A percentile compares a stretch with the other conserved stretches of the same genome.
These are phyloP conservation scores for Penicillium longicatenatum DNA, from an alignment of 495 filamentous ascomycete genomes.

Conservation along the genomic window DNA sequence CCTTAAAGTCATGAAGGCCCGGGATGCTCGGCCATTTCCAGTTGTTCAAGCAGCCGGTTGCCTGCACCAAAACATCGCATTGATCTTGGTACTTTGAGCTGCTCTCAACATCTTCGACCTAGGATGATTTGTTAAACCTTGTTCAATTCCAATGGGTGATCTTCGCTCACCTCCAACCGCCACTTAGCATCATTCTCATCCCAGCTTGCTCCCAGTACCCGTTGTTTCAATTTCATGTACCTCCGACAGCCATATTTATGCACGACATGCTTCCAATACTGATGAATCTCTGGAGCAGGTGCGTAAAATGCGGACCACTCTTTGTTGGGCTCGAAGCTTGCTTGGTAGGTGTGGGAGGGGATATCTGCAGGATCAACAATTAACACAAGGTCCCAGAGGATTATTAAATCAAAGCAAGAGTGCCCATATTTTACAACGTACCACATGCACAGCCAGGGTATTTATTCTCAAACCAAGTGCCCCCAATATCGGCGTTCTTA, in stretches of 20 bases:
- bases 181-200: slow-evolving; percentile 44
- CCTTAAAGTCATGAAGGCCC: slow-evolving; percentile 55
- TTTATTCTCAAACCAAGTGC: slow-evolving; percentile 72
- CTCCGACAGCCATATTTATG: slow-evolving; percentile 45
- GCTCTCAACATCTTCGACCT: slow-evolving; percentile 44
- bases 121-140: neutral
- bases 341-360: slow-evolving; percentile 52
- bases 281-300: slow-evolving; percentile 56
- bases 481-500: slow-evolving; percentile 73
- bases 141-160: neutral
- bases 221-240: slow-evolving; percentile 42
- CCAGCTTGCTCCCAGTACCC: slow-evolving; percentile 43
- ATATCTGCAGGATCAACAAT: slow-evolving; percentile 29
- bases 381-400: neutral
- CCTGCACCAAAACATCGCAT: slow-evolving; percentile 59
- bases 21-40: slow-evolving; percentile 58
- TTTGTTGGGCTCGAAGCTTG: slow-evolving; percentile 54
- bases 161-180: slow-evolving; percentile 43
- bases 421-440: slow-evolving; percentile 14
- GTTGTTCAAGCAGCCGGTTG: slow-evolving; percentile 57
- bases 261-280: slow-evolving; percentile 53
- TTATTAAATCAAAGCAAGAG: neutral
- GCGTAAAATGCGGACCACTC: slow-evolving; percentile 64
- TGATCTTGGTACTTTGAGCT: slow-evolving; percentile 42
- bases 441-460: slow-evolving; percentile 68